Conservation (phyloP, 495 filamentous ascomycete species). For the Chaetomium fimeti region DNA sequence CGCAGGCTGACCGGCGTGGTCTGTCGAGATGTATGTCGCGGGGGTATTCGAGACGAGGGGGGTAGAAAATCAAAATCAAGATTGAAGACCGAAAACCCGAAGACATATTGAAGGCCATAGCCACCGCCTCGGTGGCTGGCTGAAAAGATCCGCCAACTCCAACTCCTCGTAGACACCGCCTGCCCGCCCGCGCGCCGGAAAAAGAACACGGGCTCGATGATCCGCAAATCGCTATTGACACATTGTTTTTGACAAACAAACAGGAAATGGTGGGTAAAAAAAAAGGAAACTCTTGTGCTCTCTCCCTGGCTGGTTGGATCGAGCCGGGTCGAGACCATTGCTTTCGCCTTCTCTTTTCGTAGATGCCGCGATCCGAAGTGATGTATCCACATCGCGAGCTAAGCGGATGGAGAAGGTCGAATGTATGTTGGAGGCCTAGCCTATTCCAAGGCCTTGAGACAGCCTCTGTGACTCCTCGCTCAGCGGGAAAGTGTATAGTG, state of each 20-base stretch:
- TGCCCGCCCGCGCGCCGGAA: not conserved
- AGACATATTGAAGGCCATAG: too few relatives aligned
- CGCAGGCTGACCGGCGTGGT: too few relatives aligned
- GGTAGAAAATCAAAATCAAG: too few relatives aligned
- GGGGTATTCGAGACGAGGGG: too few relatives aligned
- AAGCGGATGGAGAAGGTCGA: too few relatives aligned
- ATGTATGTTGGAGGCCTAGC: too few relatives aligned
- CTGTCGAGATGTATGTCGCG: too few relatives aligned
- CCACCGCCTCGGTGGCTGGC: not conserved
- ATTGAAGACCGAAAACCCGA: too few relatives aligned
- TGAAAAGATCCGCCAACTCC: constrained; percentile 1
- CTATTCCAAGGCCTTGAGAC: not conserved
- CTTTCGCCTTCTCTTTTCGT: not conserved
- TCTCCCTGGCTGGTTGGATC: not conserved
- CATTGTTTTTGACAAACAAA: not conserved
- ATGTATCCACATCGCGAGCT: too few relatives aligned
- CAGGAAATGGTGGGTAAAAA: not conserved
- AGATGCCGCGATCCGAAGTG: not conserved
- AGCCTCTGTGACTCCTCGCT: too few relatives aligned
- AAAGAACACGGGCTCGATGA: not conserved
- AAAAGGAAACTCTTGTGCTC: not conserved
- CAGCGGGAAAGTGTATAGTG: not conserved
- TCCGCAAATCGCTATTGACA: not conserved
- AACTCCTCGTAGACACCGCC: not conserved
- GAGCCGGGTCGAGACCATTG: not conserved